phyloP scores from a whole-genome alignment of 1,284 basidiomycete genomes.

The Rhodotorula sp. region DNA sequence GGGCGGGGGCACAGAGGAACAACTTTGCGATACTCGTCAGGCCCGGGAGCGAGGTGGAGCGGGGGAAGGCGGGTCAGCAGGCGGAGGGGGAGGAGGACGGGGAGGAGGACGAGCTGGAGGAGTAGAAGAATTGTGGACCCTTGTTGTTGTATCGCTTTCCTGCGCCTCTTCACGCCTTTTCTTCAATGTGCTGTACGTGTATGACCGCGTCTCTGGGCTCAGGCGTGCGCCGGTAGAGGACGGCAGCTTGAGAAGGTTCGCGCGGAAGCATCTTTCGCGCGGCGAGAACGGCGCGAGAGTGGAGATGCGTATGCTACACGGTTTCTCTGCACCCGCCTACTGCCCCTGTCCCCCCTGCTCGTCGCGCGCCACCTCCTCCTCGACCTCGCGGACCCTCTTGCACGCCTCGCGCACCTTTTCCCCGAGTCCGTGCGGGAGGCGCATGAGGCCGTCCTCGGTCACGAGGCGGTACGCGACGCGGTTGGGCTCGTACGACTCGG shows the following conservation, averaged over 20 bases:
- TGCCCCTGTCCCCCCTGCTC: neutral
- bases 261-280: no score
- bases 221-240: no score
- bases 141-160: no score
- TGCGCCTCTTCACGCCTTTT: no score
- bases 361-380: conserved; percentile 42
- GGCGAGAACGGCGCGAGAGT: no score
- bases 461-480: conserved; percentile 34
- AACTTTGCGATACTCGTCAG: conserved; percentile 48
- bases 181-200: no score
- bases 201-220: no score
- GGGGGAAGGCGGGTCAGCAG: neutral
- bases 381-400: conserved; percentile 49
- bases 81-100: neutral
- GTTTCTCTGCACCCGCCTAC: neutral
- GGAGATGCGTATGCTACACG: neutral
- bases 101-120: neutral
- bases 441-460: conserved; percentile 32
- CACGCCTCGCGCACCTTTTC: conserved; percentile 42
- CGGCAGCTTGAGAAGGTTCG: no score
- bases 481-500: conserved; percentile 24
- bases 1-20: conserved; percentile 49
- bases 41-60: neutral
- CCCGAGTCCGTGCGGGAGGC: conserved; percentile 9
- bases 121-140: neutral